These are phyloP conservation scores for Kodamaea alishanica DNA, from an alignment of 1,139 yeast species.

Conservation along the genomic window DNA sequence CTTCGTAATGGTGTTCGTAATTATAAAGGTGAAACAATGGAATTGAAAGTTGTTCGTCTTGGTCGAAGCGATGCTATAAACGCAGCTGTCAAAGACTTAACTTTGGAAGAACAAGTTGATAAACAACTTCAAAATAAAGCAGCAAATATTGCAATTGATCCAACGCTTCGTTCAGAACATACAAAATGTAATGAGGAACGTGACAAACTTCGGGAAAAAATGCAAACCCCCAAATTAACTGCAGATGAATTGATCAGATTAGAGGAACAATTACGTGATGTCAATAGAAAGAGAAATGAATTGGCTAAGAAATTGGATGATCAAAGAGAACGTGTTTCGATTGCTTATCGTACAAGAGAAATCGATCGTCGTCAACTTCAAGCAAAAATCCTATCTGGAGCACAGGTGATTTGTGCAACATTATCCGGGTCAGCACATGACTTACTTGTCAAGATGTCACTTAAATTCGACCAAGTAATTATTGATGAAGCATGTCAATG, in stretches of 20 bases:
- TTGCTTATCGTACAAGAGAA: slow-evolving; percentile 72
- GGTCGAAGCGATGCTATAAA: slow-evolving; percentile 91
- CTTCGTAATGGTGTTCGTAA: slow-evolving; percentile 68
- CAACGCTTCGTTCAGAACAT: slow-evolving; percentile 49
- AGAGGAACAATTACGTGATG: slow-evolving; percentile 50
- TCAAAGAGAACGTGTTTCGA: slow-evolving; percentile 68
- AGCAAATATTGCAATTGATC: slow-evolving; percentile 37
- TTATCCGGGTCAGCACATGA: slow-evolving; percentile 95
- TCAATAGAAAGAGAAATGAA: slow-evolving; percentile 59
- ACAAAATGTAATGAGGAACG: slow-evolving; percentile 50
- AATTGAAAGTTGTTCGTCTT: slow-evolving; percentile 78
- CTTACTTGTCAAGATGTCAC: slow-evolving; percentile 66
- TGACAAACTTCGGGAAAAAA: slow-evolving; percentile 41
- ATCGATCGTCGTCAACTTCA: slow-evolving; percentile 74
- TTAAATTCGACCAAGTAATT: slow-evolving; percentile 87
- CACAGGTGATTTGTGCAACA: slow-evolving; percentile 89
- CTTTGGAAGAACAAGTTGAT: slow-evolving; percentile 86
- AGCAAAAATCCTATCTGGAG: slow-evolving; percentile 65
- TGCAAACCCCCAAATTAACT: slow-evolving; percentile 30
- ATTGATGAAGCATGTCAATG: slow-evolving; percentile 99
- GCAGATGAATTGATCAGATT: slow-evolving; percentile 41
- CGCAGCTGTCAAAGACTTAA: slow-evolving; percentile 73
- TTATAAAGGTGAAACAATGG: slow-evolving; percentile 52
- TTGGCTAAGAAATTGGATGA: slow-evolving; percentile 74
- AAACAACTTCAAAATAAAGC: slow-evolving; percentile 49